Evolutionary conservation across 495 filamentous ascomycete genomes (phyloP), one percentile per base, ranked within the genome.

Genomic region (Talaromyces proteolyticus): DNA sequence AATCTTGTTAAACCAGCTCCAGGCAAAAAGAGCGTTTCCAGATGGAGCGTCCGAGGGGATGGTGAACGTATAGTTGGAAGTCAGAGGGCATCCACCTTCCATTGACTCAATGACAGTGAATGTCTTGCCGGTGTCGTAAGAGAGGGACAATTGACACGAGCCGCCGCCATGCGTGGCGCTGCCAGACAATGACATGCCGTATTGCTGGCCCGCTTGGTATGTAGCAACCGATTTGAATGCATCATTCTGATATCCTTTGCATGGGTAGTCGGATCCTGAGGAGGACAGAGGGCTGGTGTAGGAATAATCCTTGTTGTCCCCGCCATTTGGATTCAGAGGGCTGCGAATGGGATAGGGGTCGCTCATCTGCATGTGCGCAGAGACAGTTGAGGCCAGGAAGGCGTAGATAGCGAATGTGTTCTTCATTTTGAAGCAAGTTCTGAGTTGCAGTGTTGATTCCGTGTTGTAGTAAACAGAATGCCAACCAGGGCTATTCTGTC

Each of bases 1-100:
- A 47, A 91, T 62, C 54, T 84, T 84, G 79, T 96, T 96, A 72
- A 92, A 85, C 91, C 91, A 96, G 3, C 86, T 86, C 81, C 89
- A 95, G 14, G 86, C 85, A 39, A 96, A 70, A 2, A 83, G 81
- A 2, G 81, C 87, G 40, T 80, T 58, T 1, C 76, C 77, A 3
- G 52, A 48, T 2, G 69, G 68, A 11, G 71, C 68, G 47, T 70
- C 67, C 1, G 58, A 56, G 12, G 77, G 77, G 17, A 81, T 62
- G 0, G 56, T 62, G 56, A 78, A 81, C 22, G 65, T 50, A 58
- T 80, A 80, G 38, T 63, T 62, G 53, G 73, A 67, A 10, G 58
- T 69, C 6, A 81, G 68, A 0, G 89, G 89, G 61, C 89, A 95
- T 26, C 85, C 86, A n/a, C 88, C 88, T 34, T 87, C 72, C 38